A percentile compares a stretch with the other conserved stretches of the same genome.
These are phyloP conservation scores for Russula foetens DNA, from an alignment of 768 basidiomycete species.

Conservation along the genomic window DNA sequence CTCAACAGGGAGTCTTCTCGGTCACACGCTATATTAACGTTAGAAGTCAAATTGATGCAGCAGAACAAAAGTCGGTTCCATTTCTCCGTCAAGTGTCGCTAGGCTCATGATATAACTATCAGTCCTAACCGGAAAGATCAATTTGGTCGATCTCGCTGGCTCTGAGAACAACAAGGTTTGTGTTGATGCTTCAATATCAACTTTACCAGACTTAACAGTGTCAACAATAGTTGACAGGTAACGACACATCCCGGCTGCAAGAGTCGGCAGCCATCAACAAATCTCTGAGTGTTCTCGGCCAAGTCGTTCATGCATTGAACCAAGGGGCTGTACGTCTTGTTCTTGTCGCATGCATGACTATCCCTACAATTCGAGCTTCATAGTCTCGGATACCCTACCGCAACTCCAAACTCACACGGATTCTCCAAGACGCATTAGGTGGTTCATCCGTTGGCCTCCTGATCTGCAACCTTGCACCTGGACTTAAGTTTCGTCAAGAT, in stretches of 20 bases:
- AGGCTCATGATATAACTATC: not conserved
- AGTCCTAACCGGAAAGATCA: constrained; percentile 68
- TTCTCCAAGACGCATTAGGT: constrained; percentile 85
- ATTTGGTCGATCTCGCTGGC: constrained; percentile 83
- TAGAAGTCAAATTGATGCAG: constrained; percentile 51
- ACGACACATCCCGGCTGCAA: constrained; percentile 78
- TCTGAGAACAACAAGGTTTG: constrained; percentile 83
- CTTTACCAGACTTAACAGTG: not conserved
- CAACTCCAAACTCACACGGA: constrained; percentile 81
- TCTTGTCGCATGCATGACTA: not conserved
- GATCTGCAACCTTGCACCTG: constrained; percentile 84
- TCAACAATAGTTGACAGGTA: constrained; percentile 57
- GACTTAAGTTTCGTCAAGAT: constrained; percentile 73
- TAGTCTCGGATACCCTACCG: constrained; percentile 81
- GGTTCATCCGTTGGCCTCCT: constrained; percentile 72
- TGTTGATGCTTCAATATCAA: not conserved
- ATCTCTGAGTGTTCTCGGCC: constrained; percentile 77
- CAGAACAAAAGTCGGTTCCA: constrained; percentile 44
- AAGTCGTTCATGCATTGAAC: constrained; percentile 82
- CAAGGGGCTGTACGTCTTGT: constrained; percentile 45
- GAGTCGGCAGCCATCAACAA: constrained; percentile 90
- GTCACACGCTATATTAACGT: constrained; percentile 79
- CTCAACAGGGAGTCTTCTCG: constrained; percentile 81
- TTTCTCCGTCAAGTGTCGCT: not conserved
- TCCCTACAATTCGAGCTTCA: not conserved